Conservation (phyloP, 805 yeast genomes). For the Maudiozyma barnettii region DNA sequence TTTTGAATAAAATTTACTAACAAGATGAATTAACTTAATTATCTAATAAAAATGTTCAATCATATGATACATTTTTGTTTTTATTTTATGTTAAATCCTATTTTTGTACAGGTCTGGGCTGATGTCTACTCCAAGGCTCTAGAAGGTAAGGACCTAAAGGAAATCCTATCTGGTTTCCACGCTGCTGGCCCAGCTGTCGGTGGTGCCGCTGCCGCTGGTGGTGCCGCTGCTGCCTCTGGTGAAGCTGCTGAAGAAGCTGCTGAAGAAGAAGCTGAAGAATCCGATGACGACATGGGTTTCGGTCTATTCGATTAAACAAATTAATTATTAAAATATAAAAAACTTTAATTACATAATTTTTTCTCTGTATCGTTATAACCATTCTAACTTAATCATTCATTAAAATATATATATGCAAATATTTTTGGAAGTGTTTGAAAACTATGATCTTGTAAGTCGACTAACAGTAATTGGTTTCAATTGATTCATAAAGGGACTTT, state of each 20-base stretch:
- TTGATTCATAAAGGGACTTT: no score
- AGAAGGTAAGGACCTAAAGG: conserved; percentile 71
- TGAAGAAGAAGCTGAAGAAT: conserved; percentile 55
- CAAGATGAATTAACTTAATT: not conserved
- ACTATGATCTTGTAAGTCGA: no score
- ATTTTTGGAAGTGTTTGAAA: no score
- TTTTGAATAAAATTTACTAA: not conserved
- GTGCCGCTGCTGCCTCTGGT: conserved; percentile 38
- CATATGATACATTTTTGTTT: not conserved
- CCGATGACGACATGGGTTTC: conserved; percentile 86
- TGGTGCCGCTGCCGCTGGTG: conserved; percentile 35
- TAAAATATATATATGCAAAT: no score
- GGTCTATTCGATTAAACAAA: conserved; percentile 74
- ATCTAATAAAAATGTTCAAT: not conserved
- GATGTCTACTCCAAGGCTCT: conserved; percentile 74
- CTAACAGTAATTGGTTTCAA: no score
- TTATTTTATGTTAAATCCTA: not conserved
- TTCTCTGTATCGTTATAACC: conserved; percentile 1
- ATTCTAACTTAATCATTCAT: conserved; percentile 3
- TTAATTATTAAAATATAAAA: not conserved
- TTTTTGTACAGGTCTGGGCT: conserved; percentile 50
- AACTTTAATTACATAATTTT: not conserved
- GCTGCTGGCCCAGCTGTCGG: conserved; percentile 36
- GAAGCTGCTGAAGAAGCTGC: conserved; percentile 44
- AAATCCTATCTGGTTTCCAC: conserved; percentile 53